These are phyloP conservation scores for Ceratocystis variospora DNA, from an alignment of 2,329 filamentous ascomycete genomes.

Conservation along the genomic window DNA sequence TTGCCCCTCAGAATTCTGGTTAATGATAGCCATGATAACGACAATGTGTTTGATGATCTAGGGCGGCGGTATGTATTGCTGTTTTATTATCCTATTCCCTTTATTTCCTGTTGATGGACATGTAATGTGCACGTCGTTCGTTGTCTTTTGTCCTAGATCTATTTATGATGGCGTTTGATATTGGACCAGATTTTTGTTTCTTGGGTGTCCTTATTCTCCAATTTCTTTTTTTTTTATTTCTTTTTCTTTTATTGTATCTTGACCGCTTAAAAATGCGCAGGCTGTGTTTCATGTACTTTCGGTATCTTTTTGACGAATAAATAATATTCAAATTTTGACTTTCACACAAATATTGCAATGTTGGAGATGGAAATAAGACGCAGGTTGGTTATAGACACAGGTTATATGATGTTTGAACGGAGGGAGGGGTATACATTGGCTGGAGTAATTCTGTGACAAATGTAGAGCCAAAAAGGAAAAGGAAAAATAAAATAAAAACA, in stretches of 20 bases:
- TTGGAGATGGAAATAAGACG: not conserved
- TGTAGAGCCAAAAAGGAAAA: not conserved
- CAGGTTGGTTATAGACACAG: no score
- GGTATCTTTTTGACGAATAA: constrained; percentile 1
- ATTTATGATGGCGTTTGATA: not conserved
- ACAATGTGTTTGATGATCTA: constrained; percentile 4
- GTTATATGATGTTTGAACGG: not conserved
- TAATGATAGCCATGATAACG: constrained; percentile 1
- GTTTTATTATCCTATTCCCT: not conserved
- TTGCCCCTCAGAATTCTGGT: not conserved
- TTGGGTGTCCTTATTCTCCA: not conserved
- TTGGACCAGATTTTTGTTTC: not conserved
- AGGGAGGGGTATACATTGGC: not conserved
- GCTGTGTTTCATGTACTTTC: constrained; percentile 1
- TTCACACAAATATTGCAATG: not conserved
- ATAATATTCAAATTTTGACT: not conserved
- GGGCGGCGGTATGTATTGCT: not conserved
- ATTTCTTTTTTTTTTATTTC: not conserved
- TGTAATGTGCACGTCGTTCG: not conserved
- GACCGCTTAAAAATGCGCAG: constrained; percentile 2
- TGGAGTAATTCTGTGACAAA: not conserved
- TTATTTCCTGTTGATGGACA: not conserved
- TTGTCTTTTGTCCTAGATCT: not conserved
- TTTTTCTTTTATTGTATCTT: not conserved
- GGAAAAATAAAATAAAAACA: not conserved